Evolutionary conservation across 2,329 filamentous ascomycete species (phyloP), one percentile per base, ranked within the genome.

Genomic region (Phaeosphaeria sp.): DNA sequence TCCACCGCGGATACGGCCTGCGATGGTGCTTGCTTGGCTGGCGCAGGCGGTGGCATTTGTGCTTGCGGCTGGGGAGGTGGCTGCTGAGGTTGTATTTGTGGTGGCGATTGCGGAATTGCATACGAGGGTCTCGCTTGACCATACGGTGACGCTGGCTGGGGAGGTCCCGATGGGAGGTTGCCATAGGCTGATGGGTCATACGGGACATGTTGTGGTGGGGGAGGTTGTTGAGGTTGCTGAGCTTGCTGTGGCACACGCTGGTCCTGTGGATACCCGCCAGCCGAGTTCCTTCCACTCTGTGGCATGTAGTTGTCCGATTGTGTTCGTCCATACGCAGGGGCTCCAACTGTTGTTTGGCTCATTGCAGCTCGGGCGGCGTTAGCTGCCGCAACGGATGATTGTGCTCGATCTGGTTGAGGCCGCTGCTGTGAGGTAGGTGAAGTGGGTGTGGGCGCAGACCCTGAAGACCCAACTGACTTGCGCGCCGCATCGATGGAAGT

Each of bases 111-210:
- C 45, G 59, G 77, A 39, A 67, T 59, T 20, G 71, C 56, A 53
- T 67, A 73, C 3, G 71, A 72, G 63, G 55, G 75, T 74, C 71
- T 78, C n/a, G 24, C 36, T 74, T 58, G 78, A 67, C 61, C 75
- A 65, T 59, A 65, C 62, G 65, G 57, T 55, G 60, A 62, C 36
- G 63, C 57, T 76, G 79, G 53, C 18, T 59, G 79, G 53, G 68
- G 66, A 60, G 40, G 40, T 13, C 51, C 51, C n/a, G 24, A 70
- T 49, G 73, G 74, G 33, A 81, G 79, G 50, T 78, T 77, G 57
- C 89, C 90, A 74, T 93, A 95, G 62, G 89, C 89, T 22, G 87
- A 87, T 25, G 91, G 91, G 73, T 95, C 91, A 74, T 95, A 95
- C 66, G 87, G 87, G 42, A 87, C 82, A 65, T 84, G 82, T 57